Base-by-base conservation (phyloP, 2,329 filamentous ascomycete species). In the Microdochium trichocladiopsis region DNA sequence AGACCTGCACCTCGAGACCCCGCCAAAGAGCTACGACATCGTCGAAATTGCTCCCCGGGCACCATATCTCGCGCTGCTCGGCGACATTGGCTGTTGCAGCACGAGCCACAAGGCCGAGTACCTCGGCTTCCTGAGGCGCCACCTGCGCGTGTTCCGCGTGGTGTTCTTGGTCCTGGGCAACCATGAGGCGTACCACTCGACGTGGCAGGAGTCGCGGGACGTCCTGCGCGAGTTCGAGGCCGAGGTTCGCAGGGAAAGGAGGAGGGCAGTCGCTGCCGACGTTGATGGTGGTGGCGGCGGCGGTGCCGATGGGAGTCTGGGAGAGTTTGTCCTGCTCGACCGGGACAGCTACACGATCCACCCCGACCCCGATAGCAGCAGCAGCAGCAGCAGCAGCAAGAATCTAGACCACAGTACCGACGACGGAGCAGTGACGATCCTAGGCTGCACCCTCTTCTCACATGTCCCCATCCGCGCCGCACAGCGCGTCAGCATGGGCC, bases 121-220 rank as follows among this genome's bases (percentile, higher is more conserved):
- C 56, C 65, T 74, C 31, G 51, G 31, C 1, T 84, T 83, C 57
- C 61, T 83, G 10, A 66, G 61, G 12, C 58, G 56, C 2, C 79
- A 82, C 56, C 71, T 83, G 2, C 28, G 37, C 2, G 64, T 72
- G 6, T 84, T 82, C 57, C 61, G 66, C 4, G 61, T 67, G 2
- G 74, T 84, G 1, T 71, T 84, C 41, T 69, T 81, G 25, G 67
- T 83, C 0, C 61, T 74, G 0, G 79, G 80, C 0, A 84, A 84
- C 57, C 79, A 84, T 58, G 80, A 84, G 58, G 68, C 78, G 0
- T 82, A 77, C 56, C 59, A 64, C 47, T 70, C 69, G 4, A 65
- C 14, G 37, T 77, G 72, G 72, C 43, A 58, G 2, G 54, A 60
- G 0, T 62, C 66, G 0, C 60, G 66, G 25, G 25, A 47, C 1